Conservation (phyloP, 2,329 filamentous ascomycete genomes). For the Lachnellula arida region DNA sequence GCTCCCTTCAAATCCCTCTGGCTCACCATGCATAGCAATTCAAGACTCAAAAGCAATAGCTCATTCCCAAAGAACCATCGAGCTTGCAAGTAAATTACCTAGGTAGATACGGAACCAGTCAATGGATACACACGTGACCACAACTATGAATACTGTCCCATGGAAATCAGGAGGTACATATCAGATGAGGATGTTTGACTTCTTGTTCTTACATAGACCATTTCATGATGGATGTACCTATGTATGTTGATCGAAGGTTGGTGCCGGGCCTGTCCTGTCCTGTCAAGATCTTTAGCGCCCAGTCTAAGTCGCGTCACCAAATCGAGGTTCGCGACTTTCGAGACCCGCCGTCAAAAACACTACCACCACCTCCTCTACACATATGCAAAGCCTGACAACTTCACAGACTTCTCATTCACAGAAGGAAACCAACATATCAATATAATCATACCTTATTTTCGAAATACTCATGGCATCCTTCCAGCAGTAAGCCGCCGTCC, state of each 20-base stretch:
- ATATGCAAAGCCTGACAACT: neutral
- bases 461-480: neutral
- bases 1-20: too few species aligned
- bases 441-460: neutral
- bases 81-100: too few species aligned
- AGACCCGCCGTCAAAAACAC: neutral
- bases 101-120: too few species aligned
- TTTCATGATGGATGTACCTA: too few species aligned
- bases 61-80: too few species aligned
- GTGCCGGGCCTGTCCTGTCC: neutral
- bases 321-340: constrained; percentile 1
- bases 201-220: too few species aligned
- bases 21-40: too few species aligned
- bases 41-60: too few species aligned
- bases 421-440: neutral
- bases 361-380: neutral
- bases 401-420: neutral
- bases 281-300: neutral
- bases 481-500: neutral
- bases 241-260: neutral
- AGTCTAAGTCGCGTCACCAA: constrained; percentile 4
- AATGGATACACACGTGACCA: too few species aligned
- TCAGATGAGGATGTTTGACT: too few species aligned
- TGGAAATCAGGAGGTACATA: too few species aligned
- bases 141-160: too few species aligned